Evolutionary conservation across 2,329 filamentous ascomycete species (phyloP).

Genomic region (Chaetomium sp.): DNA sequence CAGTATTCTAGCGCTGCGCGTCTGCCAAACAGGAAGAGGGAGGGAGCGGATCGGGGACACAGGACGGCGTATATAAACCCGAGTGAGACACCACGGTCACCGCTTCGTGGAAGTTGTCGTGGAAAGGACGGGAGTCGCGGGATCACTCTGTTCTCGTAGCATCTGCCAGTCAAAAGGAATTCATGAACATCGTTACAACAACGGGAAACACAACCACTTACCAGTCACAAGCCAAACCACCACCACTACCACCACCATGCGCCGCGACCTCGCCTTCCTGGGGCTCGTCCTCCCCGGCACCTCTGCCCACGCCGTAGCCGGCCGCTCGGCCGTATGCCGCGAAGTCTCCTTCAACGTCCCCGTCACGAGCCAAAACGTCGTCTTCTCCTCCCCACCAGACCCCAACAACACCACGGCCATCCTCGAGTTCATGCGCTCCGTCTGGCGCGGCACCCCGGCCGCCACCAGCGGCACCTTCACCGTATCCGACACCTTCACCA

Average conservation of each 20-base stretch:
- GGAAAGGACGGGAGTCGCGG: too few relatives aligned
- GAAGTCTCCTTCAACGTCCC: conserved; percentile 23
- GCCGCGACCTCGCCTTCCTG: not conserved
- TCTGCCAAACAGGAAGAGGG: too few relatives aligned
- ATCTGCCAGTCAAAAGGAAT: too few relatives aligned
- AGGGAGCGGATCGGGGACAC: too few relatives aligned
- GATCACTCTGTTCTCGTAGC: too few relatives aligned
- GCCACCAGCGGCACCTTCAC: conserved; percentile 19
- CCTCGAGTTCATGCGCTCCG: conserved; percentile 7
- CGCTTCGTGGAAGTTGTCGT: too few relatives aligned
- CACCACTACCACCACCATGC: not conserved
- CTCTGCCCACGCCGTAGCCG: not conserved
- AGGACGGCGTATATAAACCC: too few relatives aligned
- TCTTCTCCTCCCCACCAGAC: conserved; percentile 22
- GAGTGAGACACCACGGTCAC: too few relatives aligned
- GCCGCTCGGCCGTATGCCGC: not conserved
- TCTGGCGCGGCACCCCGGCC: conserved; percentile 16
- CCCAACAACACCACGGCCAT: conserved; percentile 21
- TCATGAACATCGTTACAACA: not conserved
- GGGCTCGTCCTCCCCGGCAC: conserved; percentile 5
- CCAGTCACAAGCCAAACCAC: not conserved
- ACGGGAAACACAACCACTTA: not conserved
- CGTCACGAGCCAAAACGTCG: conserved; percentile 17
- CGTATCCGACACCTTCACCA: conserved; percentile 23
- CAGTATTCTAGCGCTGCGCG: too few relatives aligned